Evolutionary conservation across 2,329 filamentous ascomycete species (phyloP).

Genomic region (Pyricularia pennisetigena): DNA sequence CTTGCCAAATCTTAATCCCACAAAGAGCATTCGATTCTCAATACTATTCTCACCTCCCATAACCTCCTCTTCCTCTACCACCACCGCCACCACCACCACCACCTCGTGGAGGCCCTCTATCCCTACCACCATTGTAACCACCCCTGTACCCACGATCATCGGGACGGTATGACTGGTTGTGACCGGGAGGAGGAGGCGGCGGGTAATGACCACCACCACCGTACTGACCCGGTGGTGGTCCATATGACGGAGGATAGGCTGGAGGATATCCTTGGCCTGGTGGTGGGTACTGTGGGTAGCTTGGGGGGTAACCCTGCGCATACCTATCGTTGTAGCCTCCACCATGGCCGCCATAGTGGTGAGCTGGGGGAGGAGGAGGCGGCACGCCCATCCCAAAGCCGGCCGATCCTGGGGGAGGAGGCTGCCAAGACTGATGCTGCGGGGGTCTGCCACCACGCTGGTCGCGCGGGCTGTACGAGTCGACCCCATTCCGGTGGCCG

Average conservation of each 20-base stretch:
- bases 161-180: not conserved
- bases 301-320: not conserved
- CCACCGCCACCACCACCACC: not conserved
- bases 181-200: slow-evolving; percentile 3
- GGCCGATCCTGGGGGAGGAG: slow-evolving; percentile 32
- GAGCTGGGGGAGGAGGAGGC: slow-evolving; percentile 33
- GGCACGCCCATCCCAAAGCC: slow-evolving; percentile 32
- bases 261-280: not conserved
- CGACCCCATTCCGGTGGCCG: slow-evolving; percentile 33
- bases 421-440: slow-evolving; percentile 24
- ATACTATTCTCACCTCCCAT: not conserved
- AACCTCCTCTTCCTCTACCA: not conserved
- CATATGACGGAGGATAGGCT: slow-evolving; percentile 4
- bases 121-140: slow-evolving; percentile 8
- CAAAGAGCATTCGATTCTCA: not conserved
- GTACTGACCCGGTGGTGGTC: not conserved
- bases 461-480: slow-evolving; percentile 38
- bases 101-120: not conserved
- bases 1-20: not conserved
- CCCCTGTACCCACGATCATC: not conserved
- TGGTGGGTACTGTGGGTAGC: not conserved
- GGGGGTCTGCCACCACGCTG: slow-evolving; percentile 10
- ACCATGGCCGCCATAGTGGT: slow-evolving; percentile 11
- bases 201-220: slow-evolving; percentile 2
- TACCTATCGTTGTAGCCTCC: slow-evolving; percentile 6